A percentile compares a stretch with the other conserved stretches of the same genome.
Conservation (phyloP, 371 early-diverging fungal genomes). For the Fennellomyces sp. region DNA sequence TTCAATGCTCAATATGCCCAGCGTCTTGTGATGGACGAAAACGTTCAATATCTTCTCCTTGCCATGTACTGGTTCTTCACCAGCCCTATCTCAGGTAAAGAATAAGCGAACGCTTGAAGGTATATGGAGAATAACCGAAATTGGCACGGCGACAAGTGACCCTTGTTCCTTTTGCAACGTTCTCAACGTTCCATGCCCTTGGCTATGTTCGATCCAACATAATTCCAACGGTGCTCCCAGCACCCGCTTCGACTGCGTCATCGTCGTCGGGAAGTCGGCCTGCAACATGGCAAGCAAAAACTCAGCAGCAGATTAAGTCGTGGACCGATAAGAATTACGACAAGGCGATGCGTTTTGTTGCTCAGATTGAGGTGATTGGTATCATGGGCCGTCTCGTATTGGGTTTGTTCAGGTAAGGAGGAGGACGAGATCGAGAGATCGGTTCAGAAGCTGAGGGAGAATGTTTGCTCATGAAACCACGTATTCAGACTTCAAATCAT, state of each 20-base stretch:
- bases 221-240: slow-evolving; percentile 74
- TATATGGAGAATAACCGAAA: neutral
- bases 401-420: slow-evolving; percentile 63
- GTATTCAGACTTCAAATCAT: slow-evolving; percentile 62
- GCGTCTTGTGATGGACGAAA: slow-evolving; percentile 82
- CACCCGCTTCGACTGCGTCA: slow-evolving; percentile 16
- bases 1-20: slow-evolving; percentile 66
- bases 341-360: slow-evolving; percentile 73
- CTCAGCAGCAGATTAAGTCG: slow-evolving; percentile 60
- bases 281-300: slow-evolving; percentile 45
- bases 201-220: slow-evolving; percentile 78
- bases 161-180: slow-evolving; percentile 82
- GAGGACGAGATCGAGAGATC: slow-evolving; percentile 1
- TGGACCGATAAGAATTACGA: slow-evolving; percentile 76
- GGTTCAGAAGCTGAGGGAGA: neutral
- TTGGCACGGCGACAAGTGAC: slow-evolving; percentile 51
- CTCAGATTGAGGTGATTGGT: slow-evolving; percentile 78
- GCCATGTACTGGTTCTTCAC: slow-evolving; percentile 79
- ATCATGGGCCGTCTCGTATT: slow-evolving; percentile 75
- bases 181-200: slow-evolving; percentile 84
- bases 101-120: neutral
- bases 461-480: neutral
- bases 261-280: slow-evolving; percentile 1
- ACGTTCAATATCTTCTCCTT: slow-evolving; percentile 83
- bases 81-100: slow-evolving; percentile 72